Base-by-base conservation (phyloP, 2,329 filamentous ascomycete species). In the Sporothrix humicola region DNA sequence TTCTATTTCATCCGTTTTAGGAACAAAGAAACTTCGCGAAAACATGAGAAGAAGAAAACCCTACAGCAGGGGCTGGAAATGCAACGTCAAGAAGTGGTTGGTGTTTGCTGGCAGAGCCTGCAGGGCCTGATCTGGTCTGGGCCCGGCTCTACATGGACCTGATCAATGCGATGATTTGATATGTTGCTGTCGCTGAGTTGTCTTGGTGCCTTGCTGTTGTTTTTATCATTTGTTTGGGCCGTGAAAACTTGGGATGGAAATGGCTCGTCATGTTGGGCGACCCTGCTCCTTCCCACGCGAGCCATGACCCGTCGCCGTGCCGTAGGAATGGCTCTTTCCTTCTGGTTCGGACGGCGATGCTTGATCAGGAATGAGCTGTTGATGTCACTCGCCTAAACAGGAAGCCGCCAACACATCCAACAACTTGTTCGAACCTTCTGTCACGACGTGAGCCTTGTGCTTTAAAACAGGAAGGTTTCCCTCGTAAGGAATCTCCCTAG, bases 331-430 rank as follows among this genome's bases (percentile, higher is more conserved):
- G 31, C 31, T 37, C 31, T 37, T 37, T 50, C 5, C 48, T 50
- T 50, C 48, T 37, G 31, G 31, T 50, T 61, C 31, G 31, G 31
- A 5, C 13, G 58, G 58, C 4, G 58, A 12, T 12, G 13, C 63
- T 52, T 46, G 9, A 68, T 31, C 20, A 31, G 63, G 63, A 68
- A 68, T 52, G 63, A n/a, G 23, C 63, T 50, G 63, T 37, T 69
- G 66, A 56, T 69, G 50, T 42, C 66, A 56, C 66, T 69, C 50
- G 66, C 66, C 50, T 31, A 56, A 69, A 69, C 66, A 8, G 68
- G 68, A 56, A 70, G 68, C 68, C 37, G 68, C 50, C 66, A 37
- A 54, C 13, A 13, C 48, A 52, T 31, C 44, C 66, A 31, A n/a
- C 50, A 42, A 9, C 44, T 54, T 46, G 46, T 52, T 44, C 44